Evolutionary conservation across 192 early-diverging fungal genomes (phyloP).

Genomic region (Lunasporangiospora selenospora): DNA sequence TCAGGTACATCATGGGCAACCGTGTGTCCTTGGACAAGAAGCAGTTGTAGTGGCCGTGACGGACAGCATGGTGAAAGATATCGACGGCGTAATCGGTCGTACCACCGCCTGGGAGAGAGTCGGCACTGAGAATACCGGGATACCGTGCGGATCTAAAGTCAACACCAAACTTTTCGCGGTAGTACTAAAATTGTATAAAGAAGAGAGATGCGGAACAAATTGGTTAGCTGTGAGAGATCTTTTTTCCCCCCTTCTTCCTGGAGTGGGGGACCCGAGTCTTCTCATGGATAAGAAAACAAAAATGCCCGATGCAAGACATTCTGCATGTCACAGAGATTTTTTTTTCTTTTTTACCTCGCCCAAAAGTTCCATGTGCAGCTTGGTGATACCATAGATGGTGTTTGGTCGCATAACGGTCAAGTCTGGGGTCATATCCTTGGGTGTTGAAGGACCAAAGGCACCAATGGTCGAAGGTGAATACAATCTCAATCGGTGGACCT

Average conservation of each 20-base stretch:
- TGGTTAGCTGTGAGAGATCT: no score
- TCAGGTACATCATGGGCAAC: slow-evolving; percentile 73
- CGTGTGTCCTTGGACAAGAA: slow-evolving; percentile 63
- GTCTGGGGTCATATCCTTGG: slow-evolving; percentile 66
- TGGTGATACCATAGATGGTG: slow-evolving; percentile 74
- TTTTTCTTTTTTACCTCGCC: slow-evolving; percentile 56
- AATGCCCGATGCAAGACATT: no score
- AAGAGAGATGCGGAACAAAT: no score
- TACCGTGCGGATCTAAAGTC: slow-evolving; percentile 72
- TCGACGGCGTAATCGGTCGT: slow-evolving; percentile 75
- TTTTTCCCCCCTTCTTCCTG: no score
- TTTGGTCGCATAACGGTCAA: slow-evolving; percentile 72
- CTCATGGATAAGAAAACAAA: no score
- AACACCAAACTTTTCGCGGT: slow-evolving; percentile 65
- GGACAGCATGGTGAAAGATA: slow-evolving; percentile 71
- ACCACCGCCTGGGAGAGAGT: slow-evolving; percentile 72
- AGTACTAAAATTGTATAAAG: slow-evolving; percentile 55
- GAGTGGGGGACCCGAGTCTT: no score
- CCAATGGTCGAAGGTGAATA: slow-evolving; percentile 72
- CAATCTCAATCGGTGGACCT: slow-evolving; percentile 60
- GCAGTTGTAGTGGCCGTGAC: slow-evolving; percentile 61
- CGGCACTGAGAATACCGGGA: slow-evolving; percentile 69
- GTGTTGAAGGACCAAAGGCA: slow-evolving; percentile 72
- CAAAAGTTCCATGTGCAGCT: slow-evolving; percentile 69
- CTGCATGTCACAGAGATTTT: no score